Percentiles rank a stretch among this genome's conserved stretches.
These are phyloP conservation scores for Boletus reticulatus DNA, from an alignment of 768 basidiomycete species.

Conservation along the genomic window DNA sequence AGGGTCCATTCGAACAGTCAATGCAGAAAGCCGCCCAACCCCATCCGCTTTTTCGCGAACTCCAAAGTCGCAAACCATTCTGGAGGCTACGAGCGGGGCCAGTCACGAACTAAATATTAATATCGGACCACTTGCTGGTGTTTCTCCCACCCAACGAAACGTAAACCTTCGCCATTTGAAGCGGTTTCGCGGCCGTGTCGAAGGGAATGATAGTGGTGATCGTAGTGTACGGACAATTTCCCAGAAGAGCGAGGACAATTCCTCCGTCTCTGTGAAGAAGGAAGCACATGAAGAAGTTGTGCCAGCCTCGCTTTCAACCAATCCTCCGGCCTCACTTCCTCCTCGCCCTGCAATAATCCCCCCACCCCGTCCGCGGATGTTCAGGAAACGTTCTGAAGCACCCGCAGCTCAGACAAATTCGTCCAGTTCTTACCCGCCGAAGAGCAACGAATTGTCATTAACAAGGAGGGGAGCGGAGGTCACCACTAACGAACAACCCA, in stretches of 20 bases:
- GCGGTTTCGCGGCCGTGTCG: slow-evolving; percentile 21
- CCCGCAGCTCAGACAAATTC: neutral
- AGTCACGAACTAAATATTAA: slow-evolving; percentile 22
- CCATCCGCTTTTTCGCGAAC: slow-evolving; percentile 13
- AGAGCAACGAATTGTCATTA: neutral
- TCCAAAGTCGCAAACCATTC: slow-evolving; percentile 24
- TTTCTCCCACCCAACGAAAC: slow-evolving; percentile 27
- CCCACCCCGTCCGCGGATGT: slow-evolving; percentile 22
- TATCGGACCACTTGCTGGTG: slow-evolving; percentile 17
- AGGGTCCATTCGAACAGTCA: slow-evolving; percentile 4
- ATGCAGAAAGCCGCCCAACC: neutral
- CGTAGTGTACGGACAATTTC: slow-evolving; percentile 23
- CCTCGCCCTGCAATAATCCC: slow-evolving; percentile 21
- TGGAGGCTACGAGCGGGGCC: slow-evolving; percentile 6
- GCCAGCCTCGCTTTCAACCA: neutral
- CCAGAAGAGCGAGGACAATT: slow-evolving; percentile 22
- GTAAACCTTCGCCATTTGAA: slow-evolving; percentile 34
- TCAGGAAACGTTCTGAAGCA: slow-evolving; percentile 6
- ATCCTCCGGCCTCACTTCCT: slow-evolving; percentile 9
- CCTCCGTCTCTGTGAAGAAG: slow-evolving; percentile 1
- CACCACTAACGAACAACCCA: neutral
- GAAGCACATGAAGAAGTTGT: slow-evolving; percentile 15
- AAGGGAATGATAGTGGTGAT: slow-evolving; percentile 27
- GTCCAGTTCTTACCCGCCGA: neutral
- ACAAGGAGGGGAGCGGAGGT: neutral